A percentile compares a stretch with the other conserved stretches of the same genome.
Conservation (phyloP, 495 filamentous ascomycete species). For the Stereocaulon alpinum region DNA sequence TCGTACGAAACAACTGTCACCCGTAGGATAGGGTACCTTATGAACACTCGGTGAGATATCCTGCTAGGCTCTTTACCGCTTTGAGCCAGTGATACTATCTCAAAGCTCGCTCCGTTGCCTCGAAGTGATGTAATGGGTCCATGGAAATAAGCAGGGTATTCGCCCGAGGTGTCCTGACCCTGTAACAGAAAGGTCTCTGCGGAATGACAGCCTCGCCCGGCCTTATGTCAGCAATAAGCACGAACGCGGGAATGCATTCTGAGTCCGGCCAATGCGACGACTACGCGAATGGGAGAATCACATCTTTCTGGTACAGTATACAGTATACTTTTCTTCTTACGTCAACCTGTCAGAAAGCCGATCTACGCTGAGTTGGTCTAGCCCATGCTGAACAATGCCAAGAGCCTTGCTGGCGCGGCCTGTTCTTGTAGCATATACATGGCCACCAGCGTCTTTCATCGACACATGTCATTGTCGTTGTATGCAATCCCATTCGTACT, state of each 20-base stretch:
- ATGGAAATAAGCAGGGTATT: too few species aligned
- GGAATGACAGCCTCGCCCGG: background rate
- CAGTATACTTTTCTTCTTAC: background rate
- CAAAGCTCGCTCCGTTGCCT: too few species aligned
- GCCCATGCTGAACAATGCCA: background rate
- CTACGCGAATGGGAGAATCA: background rate
- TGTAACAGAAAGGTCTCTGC: too few species aligned
- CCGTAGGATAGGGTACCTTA: too few species aligned
- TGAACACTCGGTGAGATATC: too few species aligned
- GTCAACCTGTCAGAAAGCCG: background rate
- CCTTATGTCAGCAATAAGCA: background rate
- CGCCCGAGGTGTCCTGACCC: too few species aligned
- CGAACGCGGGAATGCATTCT: background rate
- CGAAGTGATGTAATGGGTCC: too few species aligned
- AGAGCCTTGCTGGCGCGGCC: background rate
- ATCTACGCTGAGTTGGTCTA: background rate
- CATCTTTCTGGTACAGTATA: background rate
- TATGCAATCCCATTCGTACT: conserved; percentile 90
- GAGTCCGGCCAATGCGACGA: background rate
- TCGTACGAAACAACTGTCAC: too few species aligned
- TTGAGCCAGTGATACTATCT: too few species aligned
- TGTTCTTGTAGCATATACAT: background rate
- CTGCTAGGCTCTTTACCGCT: too few species aligned
- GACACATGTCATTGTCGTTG: conserved; percentile 35
- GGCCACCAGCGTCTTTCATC: background rate